A percentile compares a stretch with the other conserved stretches of the same genome.
Evolutionary conservation across 768 basidiomycete genomes (phyloP).

Genomic region (Rhizopogon rudus): DNA sequence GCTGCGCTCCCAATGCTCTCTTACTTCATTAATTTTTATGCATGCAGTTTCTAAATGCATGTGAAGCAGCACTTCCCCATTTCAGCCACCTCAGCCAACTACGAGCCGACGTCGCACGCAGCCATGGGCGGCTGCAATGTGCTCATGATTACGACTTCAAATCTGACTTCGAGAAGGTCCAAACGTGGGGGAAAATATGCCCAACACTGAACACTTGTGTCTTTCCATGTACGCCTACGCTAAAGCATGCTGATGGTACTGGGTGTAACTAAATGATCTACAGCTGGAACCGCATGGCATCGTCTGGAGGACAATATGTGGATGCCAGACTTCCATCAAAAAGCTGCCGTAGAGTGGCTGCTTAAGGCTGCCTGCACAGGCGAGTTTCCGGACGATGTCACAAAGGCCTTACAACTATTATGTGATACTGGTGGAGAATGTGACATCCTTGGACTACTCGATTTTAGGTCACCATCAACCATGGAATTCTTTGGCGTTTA

Average conservation of each 20-base stretch:
- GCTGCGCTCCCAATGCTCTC: background rate
- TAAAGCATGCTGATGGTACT: background rate
- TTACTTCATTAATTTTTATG: background rate
- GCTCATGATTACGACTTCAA: background rate
- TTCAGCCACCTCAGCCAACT: background rate
- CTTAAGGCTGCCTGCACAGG: background rate
- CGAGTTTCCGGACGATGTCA: background rate
- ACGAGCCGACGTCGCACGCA: background rate
- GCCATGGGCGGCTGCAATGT: background rate
- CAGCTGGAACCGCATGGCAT: slow-evolving; percentile 6
- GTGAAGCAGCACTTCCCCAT: background rate
- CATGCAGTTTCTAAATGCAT: background rate
- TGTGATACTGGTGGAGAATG: background rate
- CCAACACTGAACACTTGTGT: slow-evolving; percentile 1
- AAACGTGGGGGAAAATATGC: slow-evolving; percentile 1
- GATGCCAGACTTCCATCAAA: slow-evolving; percentile 3
- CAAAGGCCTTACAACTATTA: background rate
- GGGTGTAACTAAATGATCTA: background rate
- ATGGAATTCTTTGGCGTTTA: background rate
- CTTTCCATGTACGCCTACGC: slow-evolving; percentile 1
- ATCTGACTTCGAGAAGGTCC: background rate
- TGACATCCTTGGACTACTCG: background rate
- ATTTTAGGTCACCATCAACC: background rate
- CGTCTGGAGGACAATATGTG: slow-evolving; percentile 5
- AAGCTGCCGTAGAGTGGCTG: background rate